Conservation (phyloP, 768 basidiomycete genomes). For the Pholiota molesta region DNA sequence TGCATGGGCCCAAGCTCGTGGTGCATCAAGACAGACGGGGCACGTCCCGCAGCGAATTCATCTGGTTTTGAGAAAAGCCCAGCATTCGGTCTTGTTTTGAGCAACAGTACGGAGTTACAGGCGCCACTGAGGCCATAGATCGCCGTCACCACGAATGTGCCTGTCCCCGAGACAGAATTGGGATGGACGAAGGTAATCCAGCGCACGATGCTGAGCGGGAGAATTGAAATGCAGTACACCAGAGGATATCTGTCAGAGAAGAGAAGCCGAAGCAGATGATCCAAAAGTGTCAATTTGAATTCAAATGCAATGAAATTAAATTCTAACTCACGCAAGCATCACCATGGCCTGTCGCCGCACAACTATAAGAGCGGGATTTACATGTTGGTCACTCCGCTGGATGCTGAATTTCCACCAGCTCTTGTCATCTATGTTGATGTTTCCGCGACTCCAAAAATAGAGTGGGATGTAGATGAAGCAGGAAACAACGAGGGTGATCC, state of each 20-base stretch:
- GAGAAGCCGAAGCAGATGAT: not conserved
- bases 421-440: constrained; percentile 31
- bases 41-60: constrained; percentile 7
- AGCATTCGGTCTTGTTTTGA: constrained; percentile 36
- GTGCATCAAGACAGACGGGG: constrained; percentile 13
- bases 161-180: constrained; percentile 26
- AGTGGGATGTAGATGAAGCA: constrained; percentile 36
- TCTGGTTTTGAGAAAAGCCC: constrained; percentile 30
- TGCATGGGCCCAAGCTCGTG: not conserved
- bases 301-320: not conserved
- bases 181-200: constrained; percentile 37
- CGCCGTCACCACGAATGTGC: constrained; percentile 33
- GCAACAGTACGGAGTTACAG: constrained; percentile 41
- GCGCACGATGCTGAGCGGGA: constrained; percentile 43
- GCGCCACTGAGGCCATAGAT: constrained; percentile 43
- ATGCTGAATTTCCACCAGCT: constrained; percentile 37
- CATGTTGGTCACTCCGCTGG: constrained; percentile 14
- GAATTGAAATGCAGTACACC: constrained; percentile 38
- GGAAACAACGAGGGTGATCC: constrained; percentile 41
- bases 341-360: constrained; percentile 24
- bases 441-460: constrained; percentile 39
- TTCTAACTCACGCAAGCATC: constrained; percentile 32
- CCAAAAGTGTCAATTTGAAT: not conserved
- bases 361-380: constrained; percentile 16
- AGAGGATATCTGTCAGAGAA: constrained; percentile 36